phyloP scores from a whole-genome alignment of 352 stramenopile genomes.

The Peronospora belbahrii region DNA sequence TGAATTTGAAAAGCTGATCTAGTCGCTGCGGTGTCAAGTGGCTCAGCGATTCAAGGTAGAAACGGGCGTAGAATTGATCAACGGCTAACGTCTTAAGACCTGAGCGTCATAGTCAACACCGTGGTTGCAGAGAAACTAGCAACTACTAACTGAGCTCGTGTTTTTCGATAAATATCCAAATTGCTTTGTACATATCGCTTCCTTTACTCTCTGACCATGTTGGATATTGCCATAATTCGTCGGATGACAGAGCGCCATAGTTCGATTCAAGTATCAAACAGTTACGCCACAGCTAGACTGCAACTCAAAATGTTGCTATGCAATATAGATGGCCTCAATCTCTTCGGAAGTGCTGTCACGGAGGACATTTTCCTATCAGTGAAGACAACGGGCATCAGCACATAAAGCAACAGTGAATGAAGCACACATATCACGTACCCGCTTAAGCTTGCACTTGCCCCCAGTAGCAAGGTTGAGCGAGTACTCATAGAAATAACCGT shows the following conservation, averaged over 20 bases:
- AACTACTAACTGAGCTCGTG: conserved; percentile 13
- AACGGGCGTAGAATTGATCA: conserved; percentile 3
- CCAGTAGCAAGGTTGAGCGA: conserved; percentile 61
- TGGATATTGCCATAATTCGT: neutral
- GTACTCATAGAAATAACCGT: conserved; percentile 86
- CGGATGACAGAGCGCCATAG: neutral
- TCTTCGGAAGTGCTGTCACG: conserved; percentile 78
- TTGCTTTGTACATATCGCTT: conserved; percentile 11
- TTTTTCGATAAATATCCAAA: conserved; percentile 5
- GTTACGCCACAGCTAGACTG: neutral
- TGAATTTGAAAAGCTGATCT: conserved; percentile 78
- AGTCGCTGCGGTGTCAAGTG: conserved; percentile 18
- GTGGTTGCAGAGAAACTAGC: conserved; percentile 5
- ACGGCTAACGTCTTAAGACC: conserved; percentile 3
- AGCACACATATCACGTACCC: conserved; percentile 12
- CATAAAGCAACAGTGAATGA: conserved; percentile 1
- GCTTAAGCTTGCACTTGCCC: conserved; percentile 77
- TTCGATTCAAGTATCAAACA: neutral
- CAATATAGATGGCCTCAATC: conserved; percentile 79
- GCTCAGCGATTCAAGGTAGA: conserved; percentile 9
- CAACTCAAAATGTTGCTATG: conserved; percentile 22
- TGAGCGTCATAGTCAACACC: conserved; percentile 16
- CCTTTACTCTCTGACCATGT: conserved; percentile 10
- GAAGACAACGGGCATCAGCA: neutral
- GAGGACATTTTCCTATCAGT: conserved; percentile 71